These are phyloP conservation scores for Craspedostauros australis DNA, from an alignment of 108 stramenopile genomes.

Conservation along the genomic window DNA sequence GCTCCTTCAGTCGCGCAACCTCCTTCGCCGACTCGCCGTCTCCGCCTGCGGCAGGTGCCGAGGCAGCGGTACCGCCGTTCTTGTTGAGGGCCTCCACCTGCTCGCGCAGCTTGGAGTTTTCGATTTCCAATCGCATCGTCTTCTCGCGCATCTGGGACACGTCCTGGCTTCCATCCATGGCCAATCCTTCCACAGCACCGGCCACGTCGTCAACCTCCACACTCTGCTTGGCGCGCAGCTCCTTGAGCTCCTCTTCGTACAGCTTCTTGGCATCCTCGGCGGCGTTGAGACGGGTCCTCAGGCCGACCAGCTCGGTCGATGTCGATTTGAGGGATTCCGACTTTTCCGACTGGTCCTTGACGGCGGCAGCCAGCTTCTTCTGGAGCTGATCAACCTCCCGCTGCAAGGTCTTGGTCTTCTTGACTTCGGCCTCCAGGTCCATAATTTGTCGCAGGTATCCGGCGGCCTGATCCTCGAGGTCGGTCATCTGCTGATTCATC, in stretches of 20 bases:
- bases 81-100: slow-evolving; percentile 47
- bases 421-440: slow-evolving; percentile 73
- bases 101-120: slow-evolving; percentile 63
- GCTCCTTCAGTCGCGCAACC: slow-evolving; percentile 43
- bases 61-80: slow-evolving; percentile 7
- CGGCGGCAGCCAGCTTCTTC: slow-evolving; percentile 30
- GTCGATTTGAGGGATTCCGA: slow-evolving; percentile 35
- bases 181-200: slow-evolving; percentile 19
- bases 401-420: slow-evolving; percentile 55
- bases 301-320: slow-evolving; percentile 49
- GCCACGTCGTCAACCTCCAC: slow-evolving; percentile 37
- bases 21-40: slow-evolving; percentile 6
- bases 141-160: slow-evolving; percentile 39
- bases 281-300: slow-evolving; percentile 51
- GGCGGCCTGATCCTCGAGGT: slow-evolving; percentile 72
- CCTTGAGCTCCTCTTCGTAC: slow-evolving; percentile 71
- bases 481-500: slow-evolving; percentile 74
- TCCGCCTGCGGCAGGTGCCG: slow-evolving; percentile 15
- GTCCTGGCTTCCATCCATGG: slow-evolving; percentile 6
- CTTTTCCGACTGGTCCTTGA: slow-evolving; percentile 31
- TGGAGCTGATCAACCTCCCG: slow-evolving; percentile 52
- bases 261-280: slow-evolving; percentile 75
- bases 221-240: slow-evolving; percentile 69
- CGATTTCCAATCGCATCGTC: slow-evolving; percentile 63
- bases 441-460: slow-evolving; percentile 74